Evolutionary conservation across 768 basidiomycete species (phyloP), one percentile per base, ranked within the genome.

Genomic region (Mycena vitilis): DNA sequence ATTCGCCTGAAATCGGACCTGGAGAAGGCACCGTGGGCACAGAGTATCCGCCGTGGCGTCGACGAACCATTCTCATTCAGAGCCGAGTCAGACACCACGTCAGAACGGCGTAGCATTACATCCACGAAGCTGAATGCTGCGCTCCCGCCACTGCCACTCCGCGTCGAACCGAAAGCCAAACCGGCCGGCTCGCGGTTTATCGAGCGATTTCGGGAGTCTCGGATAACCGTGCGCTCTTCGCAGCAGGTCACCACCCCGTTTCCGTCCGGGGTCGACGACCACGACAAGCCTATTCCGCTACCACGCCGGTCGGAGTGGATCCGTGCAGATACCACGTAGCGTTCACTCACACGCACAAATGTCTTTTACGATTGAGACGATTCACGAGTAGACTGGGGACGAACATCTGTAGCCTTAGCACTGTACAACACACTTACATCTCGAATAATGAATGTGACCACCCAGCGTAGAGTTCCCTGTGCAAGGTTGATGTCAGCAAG

Each of bases 11-110:
- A 37, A 11, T 12, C 59, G 22, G 40, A 48, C 23, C 2, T 37
- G 11, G 71, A 71, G 22, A 72, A 72, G 47, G 64, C 67, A 5
- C 67, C 66, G 1, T 72, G 71, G 71, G 71, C 67, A 13, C 71
- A 63, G 38, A 67, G 51, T 36, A 69, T 72, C 38, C 67, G 71
- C 18, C 71, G 71, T 37, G 71, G 71, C 10, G 67, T 72, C 36
- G 71, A 72, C 40, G 51, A 62, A 5, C 71, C 71, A 4, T 72
- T 72, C 47, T 20, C 60, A 11, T 30, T 60, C 25, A 61, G 58
- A n/a, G 15, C 67, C 16, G 60, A 62, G 25, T 45, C 66, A 1
- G 53, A 54, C 23, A 9, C 37, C 6, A n/a, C 47, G 25, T 51
- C 60, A 22, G 53, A 67, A 18, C 5, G 53, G 15, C 56, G 34